Evolutionary conservation across 768 basidiomycete genomes (phyloP).

Genomic region (Serpula lacrymans): DNA sequence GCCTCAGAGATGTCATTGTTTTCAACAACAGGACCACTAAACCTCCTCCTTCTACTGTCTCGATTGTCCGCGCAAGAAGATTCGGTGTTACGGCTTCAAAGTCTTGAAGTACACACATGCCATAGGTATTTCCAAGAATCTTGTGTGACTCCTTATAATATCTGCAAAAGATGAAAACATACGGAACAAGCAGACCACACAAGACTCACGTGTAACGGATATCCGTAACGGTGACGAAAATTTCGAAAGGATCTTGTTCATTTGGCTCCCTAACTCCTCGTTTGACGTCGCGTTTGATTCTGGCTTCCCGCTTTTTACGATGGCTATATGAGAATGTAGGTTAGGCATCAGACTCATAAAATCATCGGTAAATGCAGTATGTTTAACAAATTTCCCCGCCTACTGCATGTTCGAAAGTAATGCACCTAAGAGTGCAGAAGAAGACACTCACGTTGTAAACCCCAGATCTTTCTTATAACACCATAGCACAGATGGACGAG

Average conservation of each 20-base stretch:
- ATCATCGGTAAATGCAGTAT: background rate
- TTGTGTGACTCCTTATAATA: slow-evolving; percentile 98
- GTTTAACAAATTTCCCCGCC: too few species aligned
- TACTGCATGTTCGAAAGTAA: too few species aligned
- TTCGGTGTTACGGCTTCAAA: slow-evolving; percentile 99
- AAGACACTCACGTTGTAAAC: slow-evolving; percentile 73
- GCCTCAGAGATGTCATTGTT: slow-evolving; percentile 90
- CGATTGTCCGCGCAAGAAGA: slow-evolving; percentile 91
- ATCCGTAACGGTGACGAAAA: slow-evolving; percentile 98
- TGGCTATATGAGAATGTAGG: slow-evolving; percentile 48
- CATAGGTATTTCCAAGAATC: slow-evolving; percentile 95
- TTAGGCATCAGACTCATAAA: background rate
- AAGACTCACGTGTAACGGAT: slow-evolving; percentile 88
- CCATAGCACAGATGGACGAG: slow-evolving; percentile 91
- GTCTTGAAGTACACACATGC: slow-evolving; percentile 95
- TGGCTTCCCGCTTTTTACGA: slow-evolving; percentile 94
- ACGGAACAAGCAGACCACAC: background rate
- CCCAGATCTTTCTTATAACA: slow-evolving; percentile 99
- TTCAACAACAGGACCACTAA: slow-evolving; percentile 86
- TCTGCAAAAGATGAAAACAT: slow-evolving; percentile 34
- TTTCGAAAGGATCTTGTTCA: slow-evolving; percentile 96
- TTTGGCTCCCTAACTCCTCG: slow-evolving; percentile 91
- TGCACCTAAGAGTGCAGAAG: background rate
- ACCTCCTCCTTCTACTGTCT: slow-evolving; percentile 97
- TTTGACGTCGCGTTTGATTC: slow-evolving; percentile 95